Percentiles rank a stretch among this genome's conserved stretches.
phyloP scores from a whole-genome alignment of 495 filamentous ascomycete species.

The Penicillium robsamsonii region DNA sequence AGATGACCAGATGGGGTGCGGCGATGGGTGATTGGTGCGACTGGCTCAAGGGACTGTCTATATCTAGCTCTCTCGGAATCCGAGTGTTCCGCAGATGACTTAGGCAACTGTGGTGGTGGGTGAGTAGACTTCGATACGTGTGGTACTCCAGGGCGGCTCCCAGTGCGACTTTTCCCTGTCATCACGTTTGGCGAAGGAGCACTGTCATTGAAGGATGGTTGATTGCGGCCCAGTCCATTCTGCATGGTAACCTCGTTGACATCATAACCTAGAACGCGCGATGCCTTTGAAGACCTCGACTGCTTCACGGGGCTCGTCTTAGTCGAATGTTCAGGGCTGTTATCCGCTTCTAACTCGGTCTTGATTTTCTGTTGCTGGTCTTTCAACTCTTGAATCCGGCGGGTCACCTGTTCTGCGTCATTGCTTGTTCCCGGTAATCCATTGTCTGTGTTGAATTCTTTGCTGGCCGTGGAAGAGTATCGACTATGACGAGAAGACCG shows the following conservation, averaged over 20 bases:
- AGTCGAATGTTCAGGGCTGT: slow-evolving; percentile 34
- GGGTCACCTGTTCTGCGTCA: slow-evolving; percentile 47
- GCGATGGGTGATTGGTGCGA: slow-evolving; percentile 40
- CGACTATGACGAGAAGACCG: slow-evolving; percentile 40
- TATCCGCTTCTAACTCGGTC: slow-evolving; percentile 36
- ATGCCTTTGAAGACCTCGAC: slow-evolving; percentile 10
- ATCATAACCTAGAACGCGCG: slow-evolving; percentile 10
- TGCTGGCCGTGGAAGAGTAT: slow-evolving; percentile 42
- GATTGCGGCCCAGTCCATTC: slow-evolving; percentile 21
- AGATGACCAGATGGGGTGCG: slow-evolving; percentile 40
- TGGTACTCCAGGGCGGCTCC: slow-evolving; percentile 42
- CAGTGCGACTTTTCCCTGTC: slow-evolving; percentile 50
- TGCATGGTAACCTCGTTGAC: slow-evolving; percentile 9
- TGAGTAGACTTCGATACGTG: slow-evolving; percentile 46
- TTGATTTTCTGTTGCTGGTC: slow-evolving; percentile 50
- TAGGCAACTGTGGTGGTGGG: slow-evolving; percentile 41
- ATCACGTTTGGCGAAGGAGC: slow-evolving; percentile 68
- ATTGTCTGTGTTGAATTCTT: slow-evolving; percentile 34
- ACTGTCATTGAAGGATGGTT: slow-evolving; percentile 52
- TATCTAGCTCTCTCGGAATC: slow-evolving; percentile 39
- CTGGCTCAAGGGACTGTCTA: slow-evolving; percentile 38
- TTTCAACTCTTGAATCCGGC: slow-evolving; percentile 52
- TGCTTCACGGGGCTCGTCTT: slow-evolving; percentile 29
- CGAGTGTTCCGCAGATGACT: slow-evolving; percentile 34
- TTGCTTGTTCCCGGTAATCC: slow-evolving; percentile 32